Evolutionary conservation across 768 basidiomycete genomes (phyloP).

Genomic region (Kockovaella imperatae): DNA sequence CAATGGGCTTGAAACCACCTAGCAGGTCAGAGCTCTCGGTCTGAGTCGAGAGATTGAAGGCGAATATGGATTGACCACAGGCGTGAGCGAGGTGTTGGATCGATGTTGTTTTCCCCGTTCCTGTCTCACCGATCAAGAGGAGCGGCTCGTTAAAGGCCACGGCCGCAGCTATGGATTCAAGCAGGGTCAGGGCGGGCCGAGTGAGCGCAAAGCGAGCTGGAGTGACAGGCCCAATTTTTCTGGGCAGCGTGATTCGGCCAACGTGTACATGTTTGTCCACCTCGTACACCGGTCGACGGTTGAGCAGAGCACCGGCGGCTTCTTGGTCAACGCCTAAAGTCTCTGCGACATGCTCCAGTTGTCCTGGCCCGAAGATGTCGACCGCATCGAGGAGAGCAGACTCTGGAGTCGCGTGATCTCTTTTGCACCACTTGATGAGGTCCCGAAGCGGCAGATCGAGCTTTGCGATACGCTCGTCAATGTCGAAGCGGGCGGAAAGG

Average conservation of each 20-base stretch:
- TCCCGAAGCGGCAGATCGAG: slow-evolving; percentile 61
- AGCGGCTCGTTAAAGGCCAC: slow-evolving; percentile 71
- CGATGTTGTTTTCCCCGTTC: slow-evolving; percentile 95
- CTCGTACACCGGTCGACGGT: no score
- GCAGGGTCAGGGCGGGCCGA: slow-evolving; percentile 66
- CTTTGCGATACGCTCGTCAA: slow-evolving; percentile 33
- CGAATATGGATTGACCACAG: slow-evolving; percentile 67
- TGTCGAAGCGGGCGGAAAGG: slow-evolving; percentile 60
- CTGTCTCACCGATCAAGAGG: slow-evolving; percentile 91
- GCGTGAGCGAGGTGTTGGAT: slow-evolving; percentile 77
- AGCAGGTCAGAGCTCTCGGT: slow-evolving; percentile 90
- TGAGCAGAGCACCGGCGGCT: slow-evolving; percentile 59
- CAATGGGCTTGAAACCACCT: slow-evolving; percentile 93
- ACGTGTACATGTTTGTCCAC: slow-evolving; percentile 51
- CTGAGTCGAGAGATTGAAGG: slow-evolving; percentile 90
- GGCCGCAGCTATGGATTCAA: slow-evolving; percentile 70
- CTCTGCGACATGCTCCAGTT: no score
- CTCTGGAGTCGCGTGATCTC: no score
- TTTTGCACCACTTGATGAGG: slow-evolving; percentile 70
- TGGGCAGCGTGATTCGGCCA: slow-evolving; percentile 52
- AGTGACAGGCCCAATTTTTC: not conserved
- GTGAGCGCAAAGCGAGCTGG: slow-evolving; percentile 73
- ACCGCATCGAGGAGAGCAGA: slow-evolving; percentile 74
- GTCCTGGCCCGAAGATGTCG: slow-evolving; percentile 90
- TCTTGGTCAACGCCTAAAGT: no score